A percentile compares a stretch with the other conserved stretches of the same genome.
phyloP scores from a whole-genome alignment of 1,284 basidiomycete species.

The Cutaneotrichosporon daszewskae region DNA sequence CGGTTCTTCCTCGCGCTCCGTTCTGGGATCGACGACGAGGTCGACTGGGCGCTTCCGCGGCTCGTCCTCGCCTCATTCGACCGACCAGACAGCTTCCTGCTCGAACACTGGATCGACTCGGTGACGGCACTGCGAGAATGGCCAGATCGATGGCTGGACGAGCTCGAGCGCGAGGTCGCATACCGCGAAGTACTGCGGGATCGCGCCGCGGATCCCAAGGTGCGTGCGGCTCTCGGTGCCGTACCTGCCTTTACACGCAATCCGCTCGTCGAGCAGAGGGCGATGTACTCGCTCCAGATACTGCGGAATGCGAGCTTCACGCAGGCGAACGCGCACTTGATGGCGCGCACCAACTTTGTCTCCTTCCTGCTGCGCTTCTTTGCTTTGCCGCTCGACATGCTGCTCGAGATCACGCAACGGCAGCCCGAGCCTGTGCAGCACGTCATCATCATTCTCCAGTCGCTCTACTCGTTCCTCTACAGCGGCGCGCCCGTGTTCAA shows the following conservation, averaged over 20 bases:
- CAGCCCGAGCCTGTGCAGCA: slow-evolving; percentile 37
- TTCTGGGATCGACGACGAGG: slow-evolving; percentile 32
- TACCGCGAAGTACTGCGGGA: slow-evolving; percentile 3
- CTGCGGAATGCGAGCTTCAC: slow-evolving; percentile 37
- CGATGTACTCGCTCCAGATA: slow-evolving; percentile 33
- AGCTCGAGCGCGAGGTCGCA: slow-evolving; percentile 32
- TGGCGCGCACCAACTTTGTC: slow-evolving; percentile 23
- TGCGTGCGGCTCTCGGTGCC: slow-evolving; percentile 18
- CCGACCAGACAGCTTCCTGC: slow-evolving; percentile 26
- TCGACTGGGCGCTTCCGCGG: slow-evolving; percentile 42
- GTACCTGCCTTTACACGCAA: slow-evolving; percentile 31
- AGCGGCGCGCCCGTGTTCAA: slow-evolving; percentile 2
- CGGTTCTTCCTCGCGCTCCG: slow-evolving; percentile 35
- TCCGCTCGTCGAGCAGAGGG: slow-evolving; percentile 22
- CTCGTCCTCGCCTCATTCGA: slow-evolving; percentile 36
- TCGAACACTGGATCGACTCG: slow-evolving; percentile 33
- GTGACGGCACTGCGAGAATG: slow-evolving; percentile 28
- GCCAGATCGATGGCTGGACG: slow-evolving; percentile 32
- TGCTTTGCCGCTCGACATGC: slow-evolving; percentile 25
- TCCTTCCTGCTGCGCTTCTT: slow-evolving; percentile 32
- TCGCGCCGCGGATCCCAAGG: slow-evolving; percentile 4
- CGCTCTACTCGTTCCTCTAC: slow-evolving; percentile 22
- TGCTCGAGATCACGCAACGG: slow-evolving; percentile 29
- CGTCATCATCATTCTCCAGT: slow-evolving; percentile 29
- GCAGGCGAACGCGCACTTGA: slow-evolving; percentile 24